phyloP scores from a whole-genome alignment of 306 rosid species.

The Glycine soja region DNA sequence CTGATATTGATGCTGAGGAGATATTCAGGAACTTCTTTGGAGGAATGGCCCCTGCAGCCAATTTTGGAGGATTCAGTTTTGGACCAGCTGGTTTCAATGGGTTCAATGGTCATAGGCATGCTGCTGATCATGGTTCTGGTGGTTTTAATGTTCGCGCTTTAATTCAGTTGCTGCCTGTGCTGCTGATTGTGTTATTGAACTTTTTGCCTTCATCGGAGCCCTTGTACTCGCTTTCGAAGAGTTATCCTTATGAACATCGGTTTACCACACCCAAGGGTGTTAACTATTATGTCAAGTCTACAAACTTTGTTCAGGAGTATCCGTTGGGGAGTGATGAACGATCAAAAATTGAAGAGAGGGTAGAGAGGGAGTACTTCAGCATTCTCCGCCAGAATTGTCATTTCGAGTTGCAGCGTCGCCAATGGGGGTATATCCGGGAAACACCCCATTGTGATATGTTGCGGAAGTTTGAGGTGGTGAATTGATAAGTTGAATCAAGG shows the following conservation, averaged over 20 bases:
- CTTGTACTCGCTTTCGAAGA: constrained; percentile 61
- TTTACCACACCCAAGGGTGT: constrained; percentile 74
- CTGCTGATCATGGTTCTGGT: constrained; percentile 66
- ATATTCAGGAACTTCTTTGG: constrained; percentile 91
- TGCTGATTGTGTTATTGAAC: constrained; percentile 69
- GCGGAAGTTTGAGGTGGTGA: constrained; percentile 57
- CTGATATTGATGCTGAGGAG: constrained; percentile 89
- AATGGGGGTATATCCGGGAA: constrained; percentile 91
- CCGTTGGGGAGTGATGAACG: constrained; percentile 61
- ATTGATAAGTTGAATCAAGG: constrained; percentile 56
- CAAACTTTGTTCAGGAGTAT: constrained; percentile 73
- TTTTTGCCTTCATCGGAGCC: constrained; percentile 91
- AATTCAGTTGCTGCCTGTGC: constrained; percentile 78
- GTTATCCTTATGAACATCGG: constrained; percentile 74
- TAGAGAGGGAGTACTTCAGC: constrained; percentile 78
- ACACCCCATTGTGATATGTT: constrained; percentile 92
- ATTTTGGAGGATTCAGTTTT: constrained; percentile 81
- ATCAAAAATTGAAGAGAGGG: constrained; percentile 54
- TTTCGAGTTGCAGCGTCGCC: constrained; percentile 85
- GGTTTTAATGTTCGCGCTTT: constrained; percentile 69
- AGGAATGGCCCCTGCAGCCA: constrained; percentile 82
- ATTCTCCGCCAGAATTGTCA: constrained; percentile 82
- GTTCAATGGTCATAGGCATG: constrained; percentile 47
- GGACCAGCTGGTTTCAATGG: constrained; percentile 62
- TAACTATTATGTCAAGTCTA: constrained; percentile 80